Evolutionary conservation across 495 filamentous ascomycete genomes (phyloP).

Genomic region (Poronia punctata): DNA sequence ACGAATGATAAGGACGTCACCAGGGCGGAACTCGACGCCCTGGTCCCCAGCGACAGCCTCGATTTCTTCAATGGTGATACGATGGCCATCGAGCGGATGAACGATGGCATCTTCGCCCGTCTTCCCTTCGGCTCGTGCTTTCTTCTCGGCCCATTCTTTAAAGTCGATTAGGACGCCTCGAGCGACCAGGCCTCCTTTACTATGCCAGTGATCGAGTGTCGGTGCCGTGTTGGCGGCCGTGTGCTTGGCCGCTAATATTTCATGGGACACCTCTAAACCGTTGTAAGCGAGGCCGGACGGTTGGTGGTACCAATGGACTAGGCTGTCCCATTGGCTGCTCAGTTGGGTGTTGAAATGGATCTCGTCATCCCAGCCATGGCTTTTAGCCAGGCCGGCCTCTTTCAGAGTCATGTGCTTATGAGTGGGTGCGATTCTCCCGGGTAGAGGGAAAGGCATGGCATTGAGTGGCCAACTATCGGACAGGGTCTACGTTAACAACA

Average conservation of each 20-base stretch:
- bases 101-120: conserved; percentile 25
- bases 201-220: conserved; percentile 37
- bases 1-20: conserved; percentile 62
- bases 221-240: conserved; percentile 26
- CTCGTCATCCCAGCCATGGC: conserved; percentile 40
- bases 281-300: conserved; percentile 48
- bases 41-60: conserved; percentile 51
- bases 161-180: conserved; percentile 54
- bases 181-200: conserved; percentile 44
- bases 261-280: conserved; percentile 30
- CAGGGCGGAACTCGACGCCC: conserved; percentile 48
- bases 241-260: conserved; percentile 15
- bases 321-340: conserved; percentile 72
- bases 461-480: conserved; percentile 41
- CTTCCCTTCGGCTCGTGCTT: conserved; percentile 32
- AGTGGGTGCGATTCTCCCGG: conserved; percentile 44
- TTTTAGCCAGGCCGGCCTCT: conserved; percentile 25
- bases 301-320: conserved; percentile 54
- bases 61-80: conserved; percentile 54
- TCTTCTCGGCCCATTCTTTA: conserved; percentile 35
- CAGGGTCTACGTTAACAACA: conserved; percentile 14
- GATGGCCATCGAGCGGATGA: conserved; percentile 52
- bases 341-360: conserved; percentile 71
- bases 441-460: conserved; percentile 39
- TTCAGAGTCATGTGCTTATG: conserved; percentile 45